Conservation (phyloP, 2,329 filamentous ascomycete species). For the Rachicladosporium sp. region DNA sequence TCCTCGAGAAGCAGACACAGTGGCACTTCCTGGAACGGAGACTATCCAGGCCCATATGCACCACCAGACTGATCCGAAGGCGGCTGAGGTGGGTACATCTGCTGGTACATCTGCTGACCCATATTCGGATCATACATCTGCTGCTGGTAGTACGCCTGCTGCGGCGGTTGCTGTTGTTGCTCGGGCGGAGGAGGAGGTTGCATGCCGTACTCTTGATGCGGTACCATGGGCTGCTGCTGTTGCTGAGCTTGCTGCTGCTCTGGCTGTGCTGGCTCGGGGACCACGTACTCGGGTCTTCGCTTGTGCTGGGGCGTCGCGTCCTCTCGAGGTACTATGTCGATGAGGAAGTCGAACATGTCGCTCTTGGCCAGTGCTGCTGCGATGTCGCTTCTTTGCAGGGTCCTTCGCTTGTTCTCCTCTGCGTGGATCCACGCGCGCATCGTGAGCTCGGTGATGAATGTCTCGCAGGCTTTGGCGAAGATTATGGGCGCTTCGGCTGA, state of each 20-base stretch:
- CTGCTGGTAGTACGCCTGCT: conserved; percentile 57
- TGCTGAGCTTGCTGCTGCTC: conserved; percentile 38
- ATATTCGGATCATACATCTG: conserved; percentile 76
- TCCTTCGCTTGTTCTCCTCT: conserved; percentile 95
- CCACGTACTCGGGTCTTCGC: conserved; percentile 38
- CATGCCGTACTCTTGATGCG: no score
- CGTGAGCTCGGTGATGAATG: conserved; percentile 88
- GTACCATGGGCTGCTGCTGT: conserved; percentile 49
- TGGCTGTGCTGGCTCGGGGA: conserved; percentile 27
- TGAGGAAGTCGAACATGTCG: conserved; percentile 99
- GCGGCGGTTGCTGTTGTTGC: conserved; percentile 55
- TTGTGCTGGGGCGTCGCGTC: conserved; percentile 81
- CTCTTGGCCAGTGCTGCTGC: conserved; percentile 91
- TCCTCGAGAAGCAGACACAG: no score
- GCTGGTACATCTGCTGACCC: conserved; percentile 38
- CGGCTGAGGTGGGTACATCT: no score
- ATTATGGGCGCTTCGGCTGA: conserved; percentile 95
- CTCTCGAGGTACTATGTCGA: conserved; percentile 94
- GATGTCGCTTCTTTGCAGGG: conserved; percentile 89
- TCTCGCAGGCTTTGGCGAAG: conserved; percentile 96
- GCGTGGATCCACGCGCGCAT: conserved; percentile 99
- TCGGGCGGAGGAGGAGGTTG: not conserved
- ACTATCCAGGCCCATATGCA: no score
- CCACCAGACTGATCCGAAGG: no score
- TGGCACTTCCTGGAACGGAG: no score